These are phyloP conservation scores for Pythium rhizo-oryzae DNA, from an alignment of 352 stramenopile species.

Conservation along the genomic window DNA sequence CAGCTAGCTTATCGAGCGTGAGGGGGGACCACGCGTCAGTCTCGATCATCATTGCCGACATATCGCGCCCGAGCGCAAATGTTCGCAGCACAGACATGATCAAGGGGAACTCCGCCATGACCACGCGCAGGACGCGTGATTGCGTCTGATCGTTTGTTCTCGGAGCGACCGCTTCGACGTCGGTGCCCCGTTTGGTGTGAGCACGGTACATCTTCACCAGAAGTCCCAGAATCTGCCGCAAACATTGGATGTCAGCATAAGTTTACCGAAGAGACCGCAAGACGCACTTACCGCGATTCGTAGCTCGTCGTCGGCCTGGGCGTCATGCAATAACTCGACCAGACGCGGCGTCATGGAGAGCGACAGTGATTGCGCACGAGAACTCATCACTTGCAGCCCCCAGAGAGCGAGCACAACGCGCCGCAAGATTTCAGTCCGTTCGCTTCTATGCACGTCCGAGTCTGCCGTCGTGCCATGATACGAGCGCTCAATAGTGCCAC, in stretches of 20 bases:
- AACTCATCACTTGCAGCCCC: conserved; percentile 16
- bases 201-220: conserved; percentile 25
- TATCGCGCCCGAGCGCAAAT: not conserved
- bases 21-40: conserved; percentile 22
- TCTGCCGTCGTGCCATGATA: not conserved
- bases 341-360: conserved; percentile 12
- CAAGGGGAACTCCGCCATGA: conserved; percentile 14
- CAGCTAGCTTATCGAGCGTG: not conserved
- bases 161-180: not conserved
- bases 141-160: conserved; percentile 13
- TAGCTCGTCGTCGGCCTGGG: conserved; percentile 22
- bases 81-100: conserved; percentile 18
- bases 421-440: not conserved
- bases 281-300: conserved; percentile 23
- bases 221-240: conserved; percentile 18
- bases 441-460: not conserved
- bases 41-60: not conserved
- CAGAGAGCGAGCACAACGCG: conserved; percentile 18
- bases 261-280: not conserved
- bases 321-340: conserved; percentile 16
- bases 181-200: not conserved
- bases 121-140: conserved; percentile 5
- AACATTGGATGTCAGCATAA: not conserved
- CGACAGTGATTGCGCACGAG: conserved; percentile 17
- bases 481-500: not conserved